Evolutionary conservation across 148 eudicot species (phyloP), one percentile per base, ranked within the genome.

Genomic region (Selenicereus undatus): DNA sequence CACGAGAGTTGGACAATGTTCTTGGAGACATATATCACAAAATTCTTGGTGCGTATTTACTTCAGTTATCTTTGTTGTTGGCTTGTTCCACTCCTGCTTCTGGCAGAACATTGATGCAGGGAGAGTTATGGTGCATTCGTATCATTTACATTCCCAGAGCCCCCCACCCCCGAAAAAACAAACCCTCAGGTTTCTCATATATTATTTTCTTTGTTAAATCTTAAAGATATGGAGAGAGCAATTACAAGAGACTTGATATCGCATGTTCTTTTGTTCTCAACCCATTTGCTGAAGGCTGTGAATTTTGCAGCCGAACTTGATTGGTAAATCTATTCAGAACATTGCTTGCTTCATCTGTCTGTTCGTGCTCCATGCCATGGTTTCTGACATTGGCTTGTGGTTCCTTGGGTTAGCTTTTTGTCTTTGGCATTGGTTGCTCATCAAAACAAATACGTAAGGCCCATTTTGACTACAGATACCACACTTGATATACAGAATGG

Each of bases 21-120:
- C 90, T 96, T 26, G 99, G 99, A 76, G 99, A 96, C 83, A 89
- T 96, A 83, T 94, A 93, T 90, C 99, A 96, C 83, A 96, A 96
- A 83, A 92, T 96, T 83, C 86, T 96, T 71, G 99, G 99, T 96
- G 51, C 73, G 88, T 89, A 68, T 77, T 79, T 70, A n/a, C 73
- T 79, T 12, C 48, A 10, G 51, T 39, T 54, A 21, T 56, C 71
- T 51, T 82, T 71, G 71, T 54, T 83, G 78, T 82, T n/a, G 68
- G 10, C 26, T 62, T 62, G 30, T 52, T 9, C 11, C 58, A 11
- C n/a, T 36, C 56, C 39, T 79, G 27, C 77, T 73, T 76, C 79
- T 45, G 68, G 22, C 58, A 16, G 26, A 6, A 42, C 62, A 14
- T 13, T 17, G 24, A 76, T 74, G 58, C 56, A 8, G 43, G 64